phyloP scores from a whole-genome alignment of 2,329 filamentous ascomycete genomes.

The Fusarium begoniae region DNA sequence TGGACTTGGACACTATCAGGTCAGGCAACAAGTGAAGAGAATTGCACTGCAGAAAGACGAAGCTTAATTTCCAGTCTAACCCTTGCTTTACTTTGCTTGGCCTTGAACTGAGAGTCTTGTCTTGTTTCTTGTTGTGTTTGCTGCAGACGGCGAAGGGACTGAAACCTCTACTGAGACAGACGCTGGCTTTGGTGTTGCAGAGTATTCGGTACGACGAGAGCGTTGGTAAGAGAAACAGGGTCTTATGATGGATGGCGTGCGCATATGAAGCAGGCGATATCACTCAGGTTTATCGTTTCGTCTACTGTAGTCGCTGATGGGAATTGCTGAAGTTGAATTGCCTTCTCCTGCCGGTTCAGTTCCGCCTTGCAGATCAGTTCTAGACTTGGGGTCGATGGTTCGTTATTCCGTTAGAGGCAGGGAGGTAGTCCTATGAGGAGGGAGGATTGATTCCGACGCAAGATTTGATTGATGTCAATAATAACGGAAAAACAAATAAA shows the following conservation, averaged over 20 bases:
- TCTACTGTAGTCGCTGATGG: constrained; percentile 14
- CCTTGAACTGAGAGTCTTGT: neutral
- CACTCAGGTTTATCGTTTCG: constrained; percentile 22
- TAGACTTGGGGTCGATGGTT: constrained; percentile 21
- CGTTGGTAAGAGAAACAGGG: neutral
- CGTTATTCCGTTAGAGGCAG: constrained; percentile 16
- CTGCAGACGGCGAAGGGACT: constrained; percentile 31
- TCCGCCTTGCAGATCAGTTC: constrained; percentile 29
- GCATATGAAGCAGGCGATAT: neutral
- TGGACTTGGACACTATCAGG: neutral
- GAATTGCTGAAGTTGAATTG: constrained; percentile 15
- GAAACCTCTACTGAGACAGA: constrained; percentile 34
- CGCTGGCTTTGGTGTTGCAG: neutral
- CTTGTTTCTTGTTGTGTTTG: constrained; percentile 17
- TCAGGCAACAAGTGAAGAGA: neutral
- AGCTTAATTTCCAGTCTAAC: constrained; percentile 21
- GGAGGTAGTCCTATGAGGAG: constrained; percentile 4
- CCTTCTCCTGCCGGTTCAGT: constrained; percentile 5
- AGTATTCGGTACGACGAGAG: constrained; percentile 9
- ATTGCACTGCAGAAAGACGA: constrained; percentile 16
- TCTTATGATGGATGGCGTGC: constrained; percentile 4
- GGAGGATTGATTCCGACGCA: constrained; percentile 7
- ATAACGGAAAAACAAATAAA: neutral
- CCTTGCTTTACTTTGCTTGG: neutral
- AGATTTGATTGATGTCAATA: constrained; percentile 22